Conservation (phyloP, 78 protist species). For the Polysphondylium violaceum region DNA sequence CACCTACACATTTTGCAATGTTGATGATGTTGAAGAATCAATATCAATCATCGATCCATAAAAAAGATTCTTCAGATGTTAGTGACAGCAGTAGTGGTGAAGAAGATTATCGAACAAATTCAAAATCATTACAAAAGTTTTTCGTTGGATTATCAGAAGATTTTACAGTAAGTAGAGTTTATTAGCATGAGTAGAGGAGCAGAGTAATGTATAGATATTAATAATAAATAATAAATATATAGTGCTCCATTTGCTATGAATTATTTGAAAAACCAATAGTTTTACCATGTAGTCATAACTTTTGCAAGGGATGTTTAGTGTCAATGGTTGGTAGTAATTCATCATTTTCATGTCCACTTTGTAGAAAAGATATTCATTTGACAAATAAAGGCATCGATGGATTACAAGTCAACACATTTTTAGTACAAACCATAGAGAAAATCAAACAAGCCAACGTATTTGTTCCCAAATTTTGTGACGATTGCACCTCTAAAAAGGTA, state of each 20-base stretch:
- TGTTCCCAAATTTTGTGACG: constrained; percentile 66
- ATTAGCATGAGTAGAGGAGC: background rate
- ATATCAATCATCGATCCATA: background rate
- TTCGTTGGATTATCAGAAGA: constrained; percentile 48
- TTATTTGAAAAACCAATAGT: constrained; percentile 60
- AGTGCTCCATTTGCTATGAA: constrained; percentile 76
- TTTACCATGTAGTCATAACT: constrained; percentile 62
- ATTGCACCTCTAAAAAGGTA: constrained; percentile 39
- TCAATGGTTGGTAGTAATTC: constrained; percentile 1
- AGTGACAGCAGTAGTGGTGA: constrained; percentile 81
- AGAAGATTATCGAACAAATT: constrained; percentile 65
- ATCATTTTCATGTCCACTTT: constrained; percentile 46
- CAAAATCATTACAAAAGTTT: constrained; percentile 55
- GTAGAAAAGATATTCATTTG: constrained; percentile 32
- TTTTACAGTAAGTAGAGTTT: constrained; percentile 31
- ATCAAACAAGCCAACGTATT: constrained; percentile 40
- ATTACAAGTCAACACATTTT: constrained; percentile 39
- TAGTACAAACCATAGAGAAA: constrained; percentile 25
- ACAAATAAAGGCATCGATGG: constrained; percentile 59
- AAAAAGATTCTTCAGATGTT: constrained; percentile 30
- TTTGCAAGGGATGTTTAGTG: constrained; percentile 48
- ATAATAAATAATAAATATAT: background rate
- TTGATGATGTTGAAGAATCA: constrained; percentile 30
- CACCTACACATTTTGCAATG: constrained; percentile 4
- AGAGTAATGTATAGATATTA: background rate